Conservation (phyloP, 2,329 filamentous ascomycete species). For the Talaromyces sp. region DNA sequence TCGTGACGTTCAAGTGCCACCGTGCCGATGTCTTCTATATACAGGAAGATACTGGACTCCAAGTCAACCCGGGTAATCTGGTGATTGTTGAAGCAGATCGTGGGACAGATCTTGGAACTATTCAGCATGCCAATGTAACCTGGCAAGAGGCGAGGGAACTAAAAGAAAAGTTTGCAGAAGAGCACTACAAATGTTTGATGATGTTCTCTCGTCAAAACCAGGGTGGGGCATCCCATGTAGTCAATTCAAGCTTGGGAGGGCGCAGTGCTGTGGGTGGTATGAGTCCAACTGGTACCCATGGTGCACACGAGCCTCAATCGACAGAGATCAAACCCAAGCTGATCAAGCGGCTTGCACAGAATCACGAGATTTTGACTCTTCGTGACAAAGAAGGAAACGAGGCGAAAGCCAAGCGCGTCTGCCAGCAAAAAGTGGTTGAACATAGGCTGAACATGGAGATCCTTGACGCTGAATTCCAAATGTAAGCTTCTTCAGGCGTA, state of each 20-base stretch:
- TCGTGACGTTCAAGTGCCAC: slow-evolving; percentile 95
- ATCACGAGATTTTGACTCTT: slow-evolving; percentile 82
- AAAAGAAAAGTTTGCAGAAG: slow-evolving; percentile 87
- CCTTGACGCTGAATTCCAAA: slow-evolving; percentile 95
- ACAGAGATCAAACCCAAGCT: slow-evolving; percentile 90
- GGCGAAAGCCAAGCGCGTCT: slow-evolving; percentile 93
- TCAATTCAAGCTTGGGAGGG: slow-evolving; percentile 36
- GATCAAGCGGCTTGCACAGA: slow-evolving; percentile 90
- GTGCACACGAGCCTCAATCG: slow-evolving; percentile 66
- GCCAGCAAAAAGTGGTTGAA: slow-evolving; percentile 93
- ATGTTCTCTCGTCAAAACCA: slow-evolving; percentile 84
- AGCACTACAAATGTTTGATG: slow-evolving; percentile 98
- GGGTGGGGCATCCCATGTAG: slow-evolving; percentile 41
- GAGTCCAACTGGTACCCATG: slow-evolving; percentile 70
- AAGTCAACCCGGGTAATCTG: slow-evolving; percentile 84
- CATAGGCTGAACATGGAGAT: slow-evolving; percentile 98
- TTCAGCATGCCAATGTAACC: slow-evolving; percentile 81
- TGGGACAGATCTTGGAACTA: slow-evolving; percentile 90
- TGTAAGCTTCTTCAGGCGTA: slow-evolving; percentile 60
- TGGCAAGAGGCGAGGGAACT: slow-evolving; percentile 83
- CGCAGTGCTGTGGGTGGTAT: slow-evolving; percentile 73
- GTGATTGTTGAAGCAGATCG: slow-evolving; percentile 98
- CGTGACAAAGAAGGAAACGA: slow-evolving; percentile 97
- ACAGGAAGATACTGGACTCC: slow-evolving; percentile 88
- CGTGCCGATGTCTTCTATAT: slow-evolving; percentile 96